Conservation (phyloP, 441 rosid species). For the Monsonia emarginata region DNA sequence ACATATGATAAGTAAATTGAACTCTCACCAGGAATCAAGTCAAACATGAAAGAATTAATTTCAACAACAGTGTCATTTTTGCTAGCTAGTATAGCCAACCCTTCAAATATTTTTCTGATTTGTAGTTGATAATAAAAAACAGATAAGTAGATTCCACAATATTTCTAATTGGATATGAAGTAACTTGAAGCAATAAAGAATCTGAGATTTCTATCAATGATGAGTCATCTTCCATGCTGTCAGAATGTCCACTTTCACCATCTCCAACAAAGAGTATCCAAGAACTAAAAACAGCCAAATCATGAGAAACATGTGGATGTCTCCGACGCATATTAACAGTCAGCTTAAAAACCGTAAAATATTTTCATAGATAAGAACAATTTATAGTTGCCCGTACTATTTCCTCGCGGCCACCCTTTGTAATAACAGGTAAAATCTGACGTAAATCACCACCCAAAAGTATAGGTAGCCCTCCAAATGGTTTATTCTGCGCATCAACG, state of each 20-base stretch:
- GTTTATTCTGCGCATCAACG: background rate
- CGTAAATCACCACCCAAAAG: slow-evolving; percentile 13
- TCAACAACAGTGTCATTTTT: slow-evolving; percentile 1
- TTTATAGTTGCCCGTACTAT: background rate
- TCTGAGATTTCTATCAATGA: background rate
- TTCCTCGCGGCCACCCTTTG: background rate
- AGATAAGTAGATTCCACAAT: background rate
- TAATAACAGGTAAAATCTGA: slow-evolving; percentile 5
- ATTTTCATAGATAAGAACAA: slow-evolving; percentile 5
- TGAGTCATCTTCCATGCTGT: background rate
- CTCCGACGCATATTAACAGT: background rate
- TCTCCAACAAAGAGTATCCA: background rate
- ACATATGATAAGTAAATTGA: background rate
- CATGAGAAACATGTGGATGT: background rate
- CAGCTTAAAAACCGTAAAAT: background rate
- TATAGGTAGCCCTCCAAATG: slow-evolving; percentile 1
- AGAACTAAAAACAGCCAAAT: background rate
- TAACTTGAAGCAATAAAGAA: background rate
- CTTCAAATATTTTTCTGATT: background rate
- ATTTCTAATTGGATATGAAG: background rate
- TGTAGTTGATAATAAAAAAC: background rate
- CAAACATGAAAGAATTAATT: background rate
- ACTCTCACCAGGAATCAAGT: background rate
- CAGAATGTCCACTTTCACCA: background rate
- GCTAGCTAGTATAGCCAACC: background rate